Percentiles rank a stretch among this genome's conserved stretches.
These are phyloP conservation scores for Solanum sitiens DNA, from an alignment of 257 asterid genomes.

Conservation along the genomic window DNA sequence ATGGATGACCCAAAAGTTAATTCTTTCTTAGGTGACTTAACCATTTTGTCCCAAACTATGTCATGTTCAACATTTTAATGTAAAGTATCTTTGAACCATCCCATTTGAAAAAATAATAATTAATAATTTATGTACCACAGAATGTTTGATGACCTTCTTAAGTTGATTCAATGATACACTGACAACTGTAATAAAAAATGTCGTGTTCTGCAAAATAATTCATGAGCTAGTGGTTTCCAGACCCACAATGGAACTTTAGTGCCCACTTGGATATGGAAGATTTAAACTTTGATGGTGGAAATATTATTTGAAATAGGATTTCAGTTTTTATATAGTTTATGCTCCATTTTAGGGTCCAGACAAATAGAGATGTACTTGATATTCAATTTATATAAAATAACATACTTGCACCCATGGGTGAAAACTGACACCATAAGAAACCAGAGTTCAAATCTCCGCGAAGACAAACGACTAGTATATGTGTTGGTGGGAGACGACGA, in stretches of 20 bases:
- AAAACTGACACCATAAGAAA: neutral
- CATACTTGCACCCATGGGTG: neutral
- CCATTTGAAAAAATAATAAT: neutral
- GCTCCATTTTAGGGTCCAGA: neutral
- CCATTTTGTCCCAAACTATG: neutral
- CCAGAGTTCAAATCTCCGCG: neutral
- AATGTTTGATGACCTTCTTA: constrained; percentile 2
- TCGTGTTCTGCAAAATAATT: constrained; percentile 9
- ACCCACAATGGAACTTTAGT: neutral
- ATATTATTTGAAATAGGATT: neutral
- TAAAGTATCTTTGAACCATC: neutral
- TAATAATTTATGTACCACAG: neutral
- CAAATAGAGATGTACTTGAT: neutral
- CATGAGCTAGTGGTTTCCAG: neutral
- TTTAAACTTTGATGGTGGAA: neutral
- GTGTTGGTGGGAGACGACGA: neutral
- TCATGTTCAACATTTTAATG: neutral
- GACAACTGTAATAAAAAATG: constrained; percentile 1
- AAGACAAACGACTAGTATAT: neutral
- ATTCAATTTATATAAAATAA: neutral
- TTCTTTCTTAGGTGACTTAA: neutral
- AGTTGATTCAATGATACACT: neutral
- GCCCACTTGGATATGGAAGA: constrained; percentile 6
- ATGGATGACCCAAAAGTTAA: neutral
- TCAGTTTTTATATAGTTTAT: neutral